phyloP scores from a whole-genome alignment of 1,284 basidiomycete species.

The Leccinum fallax region DNA sequence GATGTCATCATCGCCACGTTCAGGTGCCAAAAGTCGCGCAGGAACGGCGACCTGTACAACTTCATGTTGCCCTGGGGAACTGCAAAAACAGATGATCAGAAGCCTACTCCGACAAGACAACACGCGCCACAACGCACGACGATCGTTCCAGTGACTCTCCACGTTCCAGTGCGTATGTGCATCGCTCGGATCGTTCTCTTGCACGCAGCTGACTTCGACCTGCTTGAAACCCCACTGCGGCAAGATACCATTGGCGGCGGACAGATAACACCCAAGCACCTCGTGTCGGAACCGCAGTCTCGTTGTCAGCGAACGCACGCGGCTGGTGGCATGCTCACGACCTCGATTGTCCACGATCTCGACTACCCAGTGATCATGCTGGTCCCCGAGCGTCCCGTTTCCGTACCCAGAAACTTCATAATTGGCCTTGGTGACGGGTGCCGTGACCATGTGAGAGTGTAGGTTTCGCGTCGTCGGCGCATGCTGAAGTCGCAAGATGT shows the following conservation, averaged over 20 bases:
- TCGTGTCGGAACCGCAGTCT: constrained; percentile 85
- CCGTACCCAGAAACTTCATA: constrained; percentile 95
- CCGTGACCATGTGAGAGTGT: constrained; percentile 89
- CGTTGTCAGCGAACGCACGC: constrained; percentile 90
- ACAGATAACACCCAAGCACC: constrained; percentile 83
- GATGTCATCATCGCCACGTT: constrained; percentile 99
- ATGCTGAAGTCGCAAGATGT: constrained; percentile 84
- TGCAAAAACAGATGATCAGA: constrained; percentile 35
- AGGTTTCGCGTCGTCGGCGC: constrained; percentile 84
- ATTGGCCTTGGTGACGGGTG: constrained; percentile 89
- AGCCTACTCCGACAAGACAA: neutral
- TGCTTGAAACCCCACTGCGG: constrained; percentile 99
- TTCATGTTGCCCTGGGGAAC: constrained; percentile 85
- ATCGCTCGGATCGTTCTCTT: constrained; percentile 84
- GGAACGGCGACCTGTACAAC: constrained; percentile 89
- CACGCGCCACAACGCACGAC: constrained; percentile 57
- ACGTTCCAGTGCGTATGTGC: constrained; percentile 97
- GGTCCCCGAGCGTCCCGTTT: constrained; percentile 84
- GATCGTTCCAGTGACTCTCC: constrained; percentile 94
- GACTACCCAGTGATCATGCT: constrained; percentile 90
- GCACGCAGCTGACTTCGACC: constrained; percentile 93
- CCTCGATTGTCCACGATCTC: constrained; percentile 93
- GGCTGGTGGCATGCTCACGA: constrained; percentile 58
- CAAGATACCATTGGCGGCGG: constrained; percentile 86
- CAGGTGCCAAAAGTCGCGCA: constrained; percentile 97